Percentiles rank a stretch among this genome's conserved stretches.
These are phyloP conservation scores for Boletellus emodensis DNA, from an alignment of 768 basidiomycete genomes.

Conservation along the genomic window DNA sequence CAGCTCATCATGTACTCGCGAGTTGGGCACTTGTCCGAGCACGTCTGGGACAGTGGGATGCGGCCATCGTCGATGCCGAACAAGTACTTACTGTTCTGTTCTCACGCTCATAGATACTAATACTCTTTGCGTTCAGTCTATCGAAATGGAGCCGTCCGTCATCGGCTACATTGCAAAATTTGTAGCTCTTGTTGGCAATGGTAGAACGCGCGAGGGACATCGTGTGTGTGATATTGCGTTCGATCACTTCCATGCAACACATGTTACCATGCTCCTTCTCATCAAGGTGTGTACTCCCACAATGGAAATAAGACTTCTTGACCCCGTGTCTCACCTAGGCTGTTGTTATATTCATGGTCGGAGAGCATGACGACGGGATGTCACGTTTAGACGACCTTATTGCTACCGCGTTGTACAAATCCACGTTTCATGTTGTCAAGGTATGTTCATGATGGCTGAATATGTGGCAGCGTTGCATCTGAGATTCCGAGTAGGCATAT, in stretches of 20 bases:
- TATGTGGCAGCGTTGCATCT: neutral
- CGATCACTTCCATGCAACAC: neutral
- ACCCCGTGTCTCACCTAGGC: neutral
- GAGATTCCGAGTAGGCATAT: neutral
- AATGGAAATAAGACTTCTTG: neutral
- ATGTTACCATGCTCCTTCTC: neutral
- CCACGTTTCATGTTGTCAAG: neutral
- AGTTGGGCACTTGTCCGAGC: no score
- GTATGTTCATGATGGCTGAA: no score
- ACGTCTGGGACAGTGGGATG: no score
- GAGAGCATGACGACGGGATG: slow-evolving; percentile 4
- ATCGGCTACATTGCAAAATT: neutral
- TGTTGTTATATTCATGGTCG: slow-evolving; percentile 3
- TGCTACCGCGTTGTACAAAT: neutral
- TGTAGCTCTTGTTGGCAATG: neutral
- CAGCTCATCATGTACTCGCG: no score
- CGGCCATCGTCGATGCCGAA: no score
- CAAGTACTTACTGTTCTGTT: no score
- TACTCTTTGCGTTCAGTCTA: no score
- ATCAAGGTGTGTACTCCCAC: neutral
- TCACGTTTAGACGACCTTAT: slow-evolving; percentile 4
- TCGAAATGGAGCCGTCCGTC: no score
- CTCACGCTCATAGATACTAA: no score
- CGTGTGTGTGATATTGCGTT: neutral
- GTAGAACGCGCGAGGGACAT: neutral